Conservation (phyloP, 768 basidiomycete species). For the Leucosporidium yakuticum region DNA sequence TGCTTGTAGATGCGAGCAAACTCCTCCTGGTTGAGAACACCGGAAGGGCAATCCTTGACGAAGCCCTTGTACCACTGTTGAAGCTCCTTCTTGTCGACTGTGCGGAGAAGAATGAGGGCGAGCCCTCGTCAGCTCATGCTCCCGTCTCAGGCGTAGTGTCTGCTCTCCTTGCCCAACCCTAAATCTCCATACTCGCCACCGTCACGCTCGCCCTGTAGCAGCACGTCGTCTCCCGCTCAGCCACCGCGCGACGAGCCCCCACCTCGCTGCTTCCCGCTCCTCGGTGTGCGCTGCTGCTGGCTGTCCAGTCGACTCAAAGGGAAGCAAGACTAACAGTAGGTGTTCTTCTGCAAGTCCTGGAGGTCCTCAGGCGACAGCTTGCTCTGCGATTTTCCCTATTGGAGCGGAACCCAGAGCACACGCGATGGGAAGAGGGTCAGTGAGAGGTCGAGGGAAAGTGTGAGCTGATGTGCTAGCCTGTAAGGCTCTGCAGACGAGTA, state of each 20-base stretch:
- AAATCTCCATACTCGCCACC: no score
- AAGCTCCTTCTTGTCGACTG: constrained; percentile 93
- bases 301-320: background rate
- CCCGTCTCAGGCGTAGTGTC: no score
- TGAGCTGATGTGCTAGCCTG: no score
- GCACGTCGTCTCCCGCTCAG: no score
- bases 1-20: constrained; percentile 96
- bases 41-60: constrained; percentile 95
- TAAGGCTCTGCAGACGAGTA: no score
- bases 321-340: constrained; percentile 67
- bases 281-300: background rate
- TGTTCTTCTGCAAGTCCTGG: constrained; percentile 91
- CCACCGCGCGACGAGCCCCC: background rate
- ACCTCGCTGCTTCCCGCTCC: background rate
- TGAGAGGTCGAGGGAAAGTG: background rate
- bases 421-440: no score
- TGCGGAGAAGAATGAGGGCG: background rate
- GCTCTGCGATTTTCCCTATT: constrained; percentile 84
- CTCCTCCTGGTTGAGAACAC: constrained; percentile 89
- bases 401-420: background rate
- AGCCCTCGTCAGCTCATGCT: background rate
- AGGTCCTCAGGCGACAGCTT: constrained; percentile 93
- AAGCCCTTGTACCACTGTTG: constrained; percentile 99
- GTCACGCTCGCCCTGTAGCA: no score
- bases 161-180: no score